These are phyloP conservation scores for Lactarius trivialis DNA, from an alignment of 768 basidiomycete genomes.

Conservation along the genomic window DNA sequence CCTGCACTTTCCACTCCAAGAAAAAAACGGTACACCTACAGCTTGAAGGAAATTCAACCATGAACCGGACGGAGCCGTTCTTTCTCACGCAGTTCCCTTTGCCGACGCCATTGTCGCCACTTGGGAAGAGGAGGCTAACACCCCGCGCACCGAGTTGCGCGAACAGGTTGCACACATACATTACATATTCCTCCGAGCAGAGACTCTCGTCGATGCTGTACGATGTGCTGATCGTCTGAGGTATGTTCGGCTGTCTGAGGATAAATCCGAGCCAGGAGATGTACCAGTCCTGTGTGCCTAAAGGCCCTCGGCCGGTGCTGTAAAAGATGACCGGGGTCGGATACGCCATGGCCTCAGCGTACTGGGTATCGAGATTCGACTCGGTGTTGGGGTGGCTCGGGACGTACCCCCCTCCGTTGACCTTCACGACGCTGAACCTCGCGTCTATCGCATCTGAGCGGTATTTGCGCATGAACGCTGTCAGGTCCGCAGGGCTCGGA, in stretches of 20 bases:
- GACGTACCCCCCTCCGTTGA: background rate
- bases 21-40: background rate
- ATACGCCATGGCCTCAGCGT: background rate
- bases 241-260: background rate
- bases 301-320: background rate
- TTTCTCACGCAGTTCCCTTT: background rate
- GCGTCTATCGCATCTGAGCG: background rate
- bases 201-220: background rate
- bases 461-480: background rate
- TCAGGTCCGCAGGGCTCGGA: too few relatives aligned
- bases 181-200: background rate
- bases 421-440: background rate
- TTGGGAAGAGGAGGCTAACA: background rate
- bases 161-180: background rate
- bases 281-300: background rate
- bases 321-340: background rate
- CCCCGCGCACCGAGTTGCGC: background rate
- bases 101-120: background rate
- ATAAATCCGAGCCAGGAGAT: background rate
- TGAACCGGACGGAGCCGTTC: background rate
- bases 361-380: background rate
- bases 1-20: background rate
- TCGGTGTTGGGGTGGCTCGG: background rate
- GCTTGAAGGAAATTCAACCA: background rate
- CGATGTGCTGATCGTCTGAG: background rate